phyloP scores from a whole-genome alignment of 139 green algal genomes.

The Coccomyxa sp. region DNA sequence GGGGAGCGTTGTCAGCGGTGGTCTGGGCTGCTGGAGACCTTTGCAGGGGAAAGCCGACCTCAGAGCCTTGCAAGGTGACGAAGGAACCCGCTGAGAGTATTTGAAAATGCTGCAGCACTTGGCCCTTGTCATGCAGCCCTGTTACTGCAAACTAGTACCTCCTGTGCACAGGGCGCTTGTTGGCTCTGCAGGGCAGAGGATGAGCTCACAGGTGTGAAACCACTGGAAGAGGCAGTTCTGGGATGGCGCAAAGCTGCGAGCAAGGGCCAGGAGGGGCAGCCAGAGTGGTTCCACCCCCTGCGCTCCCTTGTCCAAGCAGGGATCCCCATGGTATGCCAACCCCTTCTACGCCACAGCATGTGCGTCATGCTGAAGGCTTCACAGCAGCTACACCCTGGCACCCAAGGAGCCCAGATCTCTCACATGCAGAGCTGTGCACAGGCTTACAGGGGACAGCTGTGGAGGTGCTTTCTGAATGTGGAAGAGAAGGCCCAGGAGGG shows the following conservation, averaged over 20 bases:
- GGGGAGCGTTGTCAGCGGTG: conserved; percentile 44
- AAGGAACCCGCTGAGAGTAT: neutral
- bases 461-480: conserved; percentile 53
- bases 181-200: neutral
- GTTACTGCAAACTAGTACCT: too few species aligned
- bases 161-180: too few species aligned
- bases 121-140: too few species aligned
- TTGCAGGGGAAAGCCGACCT: neutral
- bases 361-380: neutral
- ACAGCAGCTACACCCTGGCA: neutral
- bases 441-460: conserved; percentile 40
- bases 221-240: neutral
- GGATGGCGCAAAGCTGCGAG: neutral
- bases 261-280: neutral
- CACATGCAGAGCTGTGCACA: neutral
- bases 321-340: conserved; percentile 30
- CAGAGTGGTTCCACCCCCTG: conserved; percentile 28
- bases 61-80: too few species aligned
- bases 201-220: conserved; percentile 6
- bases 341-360: too few species aligned
- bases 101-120: too few species aligned
- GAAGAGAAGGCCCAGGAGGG: conserved; percentile 23
- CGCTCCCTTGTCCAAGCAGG: conserved; percentile 47
- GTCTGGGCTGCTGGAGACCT: conserved; percentile 21
- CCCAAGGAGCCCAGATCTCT: neutral